These are phyloP conservation scores for Trypanosoma platydactyli DNA, from an alignment of 208 protist genomes.

Conservation along the genomic window DNA sequence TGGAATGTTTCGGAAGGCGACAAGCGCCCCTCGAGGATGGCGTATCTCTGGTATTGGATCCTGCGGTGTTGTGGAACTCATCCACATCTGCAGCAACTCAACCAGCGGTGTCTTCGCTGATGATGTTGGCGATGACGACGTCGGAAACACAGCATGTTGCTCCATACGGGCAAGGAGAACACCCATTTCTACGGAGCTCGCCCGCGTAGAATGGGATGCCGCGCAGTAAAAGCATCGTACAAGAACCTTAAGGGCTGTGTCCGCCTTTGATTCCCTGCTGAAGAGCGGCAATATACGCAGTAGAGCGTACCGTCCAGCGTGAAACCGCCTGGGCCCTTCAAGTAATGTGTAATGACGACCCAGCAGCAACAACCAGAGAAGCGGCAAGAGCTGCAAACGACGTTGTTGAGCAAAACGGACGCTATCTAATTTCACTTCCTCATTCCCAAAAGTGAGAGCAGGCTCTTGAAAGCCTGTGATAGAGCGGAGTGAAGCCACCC, in stretches of 20 bases:
- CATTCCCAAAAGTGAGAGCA: too few species aligned
- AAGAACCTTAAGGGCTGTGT: slow-evolving; percentile 35
- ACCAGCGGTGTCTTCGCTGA: not conserved
- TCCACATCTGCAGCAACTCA: slow-evolving; percentile 23
- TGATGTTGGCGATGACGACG: not conserved
- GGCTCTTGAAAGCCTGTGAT: too few species aligned
- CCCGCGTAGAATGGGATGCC: not conserved
- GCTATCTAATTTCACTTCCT: not conserved
- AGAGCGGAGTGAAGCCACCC: not conserved
- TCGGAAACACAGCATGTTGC: slow-evolving; percentile 10
- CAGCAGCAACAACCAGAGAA: slow-evolving; percentile 68
- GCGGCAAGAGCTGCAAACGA: slow-evolving; percentile 63
- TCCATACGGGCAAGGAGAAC: slow-evolving; percentile 26
- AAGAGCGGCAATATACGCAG: slow-evolving; percentile 46
- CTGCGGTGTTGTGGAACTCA: not conserved
- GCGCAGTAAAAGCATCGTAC: slow-evolving; percentile 29
- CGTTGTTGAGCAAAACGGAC: slow-evolving; percentile 46
- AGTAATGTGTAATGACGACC: slow-evolving; percentile 13
- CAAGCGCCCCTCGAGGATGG: slow-evolving; percentile 29
- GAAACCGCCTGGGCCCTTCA: slow-evolving; percentile 12
- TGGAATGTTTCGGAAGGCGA: slow-evolving; percentile 45
- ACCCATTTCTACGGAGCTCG: slow-evolving; percentile 23
- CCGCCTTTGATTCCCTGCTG: slow-evolving; percentile 30
- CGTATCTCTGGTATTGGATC: slow-evolving; percentile 12
- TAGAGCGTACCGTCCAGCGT: slow-evolving; percentile 44